Percentiles rank a stretch among this genome's conserved stretches.
Evolutionary conservation across 306 rosid genomes (phyloP).

Genomic region (Casuarina cunninghamiana): DNA sequence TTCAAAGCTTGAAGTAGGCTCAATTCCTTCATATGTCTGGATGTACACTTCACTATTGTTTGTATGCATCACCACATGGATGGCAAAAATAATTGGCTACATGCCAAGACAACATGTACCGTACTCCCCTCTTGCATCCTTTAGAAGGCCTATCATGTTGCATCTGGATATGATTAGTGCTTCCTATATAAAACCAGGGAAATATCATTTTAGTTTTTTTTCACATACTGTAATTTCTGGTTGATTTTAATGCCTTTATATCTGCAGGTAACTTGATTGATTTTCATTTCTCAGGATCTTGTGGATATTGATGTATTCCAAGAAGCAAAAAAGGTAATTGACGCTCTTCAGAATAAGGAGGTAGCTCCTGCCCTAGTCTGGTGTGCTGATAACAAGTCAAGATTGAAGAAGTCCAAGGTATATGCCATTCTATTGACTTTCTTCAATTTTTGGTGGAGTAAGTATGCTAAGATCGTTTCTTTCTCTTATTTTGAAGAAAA

Average conservation of each 20-base stretch:
- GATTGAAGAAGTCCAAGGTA: constrained; percentile 94
- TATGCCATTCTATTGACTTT: constrained; percentile 19
- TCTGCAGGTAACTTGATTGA: background rate
- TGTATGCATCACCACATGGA: background rate
- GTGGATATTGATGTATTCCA: constrained; percentile 90
- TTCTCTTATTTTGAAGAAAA: background rate
- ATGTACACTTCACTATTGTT: background rate
- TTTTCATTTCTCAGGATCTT: constrained; percentile 57
- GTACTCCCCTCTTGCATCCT: background rate
- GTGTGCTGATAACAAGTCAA: constrained; percentile 94
- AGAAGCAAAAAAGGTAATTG: constrained; percentile 84
- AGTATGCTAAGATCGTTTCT: constrained; percentile 1
- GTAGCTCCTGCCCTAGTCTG: constrained; percentile 91
- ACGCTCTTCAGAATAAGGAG: constrained; percentile 83
- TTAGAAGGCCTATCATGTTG: background rate
- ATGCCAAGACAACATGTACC: background rate
- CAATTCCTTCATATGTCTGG: background rate
- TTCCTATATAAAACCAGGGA: background rate
- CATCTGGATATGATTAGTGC: background rate
- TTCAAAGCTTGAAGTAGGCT: background rate
- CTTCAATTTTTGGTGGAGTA: background rate
- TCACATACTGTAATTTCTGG: background rate
- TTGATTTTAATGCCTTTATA: background rate
- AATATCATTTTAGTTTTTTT: background rate
- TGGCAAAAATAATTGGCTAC: background rate